Evolutionary conservation across 2,329 filamentous ascomycete genomes (phyloP).

Genomic region (Fusarium cicatricum): DNA sequence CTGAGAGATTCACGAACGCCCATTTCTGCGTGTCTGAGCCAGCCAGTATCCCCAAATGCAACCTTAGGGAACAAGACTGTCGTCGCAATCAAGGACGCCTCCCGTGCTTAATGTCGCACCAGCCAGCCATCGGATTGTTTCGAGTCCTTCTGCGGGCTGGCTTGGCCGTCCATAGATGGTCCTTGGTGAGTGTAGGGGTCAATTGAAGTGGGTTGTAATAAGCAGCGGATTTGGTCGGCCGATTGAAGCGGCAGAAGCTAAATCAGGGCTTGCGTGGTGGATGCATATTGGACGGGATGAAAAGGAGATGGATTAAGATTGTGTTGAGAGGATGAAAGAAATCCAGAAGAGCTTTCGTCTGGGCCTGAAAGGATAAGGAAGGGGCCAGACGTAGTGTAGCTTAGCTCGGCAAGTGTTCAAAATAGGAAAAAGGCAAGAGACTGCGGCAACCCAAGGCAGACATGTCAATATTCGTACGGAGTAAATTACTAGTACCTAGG

Average conservation of each 20-base stretch:
- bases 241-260: constrained; percentile 1
- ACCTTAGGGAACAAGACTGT: neutral
- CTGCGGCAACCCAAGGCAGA: neutral
- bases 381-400: neutral
- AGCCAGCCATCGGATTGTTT: constrained; percentile 7
- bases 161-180: constrained; percentile 14
- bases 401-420: neutral
- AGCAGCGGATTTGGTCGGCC: constrained; percentile 6
- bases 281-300: constrained; percentile 1
- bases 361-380: neutral
- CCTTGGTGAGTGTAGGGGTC: neutral
- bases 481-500: too few species aligned
- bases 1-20: neutral
- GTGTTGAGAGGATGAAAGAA: neutral
- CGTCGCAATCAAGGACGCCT: constrained; percentile 9
- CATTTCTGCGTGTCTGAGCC: constrained; percentile 3
- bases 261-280: constrained; percentile 3
- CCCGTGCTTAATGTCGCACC: neutral
- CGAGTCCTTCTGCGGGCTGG: neutral
- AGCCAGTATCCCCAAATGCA: constrained; percentile 4
- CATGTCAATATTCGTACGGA: neutral
- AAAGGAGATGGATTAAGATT: neutral
- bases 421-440: neutral
- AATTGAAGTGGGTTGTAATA: constrained; percentile 12
- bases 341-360: neutral